Base-by-base conservation (phyloP, 2,329 filamentous ascomycete genomes). In the Apiospora phragmitis region DNA sequence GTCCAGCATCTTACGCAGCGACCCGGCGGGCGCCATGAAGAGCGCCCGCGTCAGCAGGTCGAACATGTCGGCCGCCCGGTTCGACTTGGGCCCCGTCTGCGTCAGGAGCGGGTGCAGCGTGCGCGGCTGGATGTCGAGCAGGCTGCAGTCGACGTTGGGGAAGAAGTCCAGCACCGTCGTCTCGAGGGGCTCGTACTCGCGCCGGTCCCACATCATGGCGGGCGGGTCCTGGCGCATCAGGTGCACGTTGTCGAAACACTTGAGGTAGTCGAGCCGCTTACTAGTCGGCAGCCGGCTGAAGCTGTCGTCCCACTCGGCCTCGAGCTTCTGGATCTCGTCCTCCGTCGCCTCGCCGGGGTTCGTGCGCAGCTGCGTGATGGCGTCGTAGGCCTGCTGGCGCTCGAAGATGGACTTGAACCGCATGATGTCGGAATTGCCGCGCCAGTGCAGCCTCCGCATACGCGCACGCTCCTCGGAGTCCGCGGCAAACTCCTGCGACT, bases 51-150 rank as follows among this genome's bases (percentile, higher is more conserved):
- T 75, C 65, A 91, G 82, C n/a, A 89, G 76, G 49, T 89, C 86
- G 29, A 89, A 86, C 12, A 83, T 81, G 75, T 89, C 86, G 62
- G 84, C 86, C 1, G 82, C 77, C 51, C 82, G 83, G 35, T 76
- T 80, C 1, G 80, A 81, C 1, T 69, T 71, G 2, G 81, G 78
- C 0, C 86, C 86, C 69, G 81, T 80, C 69, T 86, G 78, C 8
- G 84, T 84, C 26, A 91, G 76, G 1, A 88, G 75, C 1, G 82
- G 84, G 74, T 85, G 83, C 72, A 86, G 81, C 3, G 83, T 77
- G 74, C 86, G 86, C 4, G 93, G 92, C 73, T 91, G 88, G 71
- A 94, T 83, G 78, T 94, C 92, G 21, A 94, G 78, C 4, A 95
- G 87, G 14, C 84, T 81, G 70, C 89, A 83, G 8, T 85, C 82